Evolutionary conservation across 179 eudicot genomes (phyloP).

Genomic region (Beta lomatogona): DNA sequence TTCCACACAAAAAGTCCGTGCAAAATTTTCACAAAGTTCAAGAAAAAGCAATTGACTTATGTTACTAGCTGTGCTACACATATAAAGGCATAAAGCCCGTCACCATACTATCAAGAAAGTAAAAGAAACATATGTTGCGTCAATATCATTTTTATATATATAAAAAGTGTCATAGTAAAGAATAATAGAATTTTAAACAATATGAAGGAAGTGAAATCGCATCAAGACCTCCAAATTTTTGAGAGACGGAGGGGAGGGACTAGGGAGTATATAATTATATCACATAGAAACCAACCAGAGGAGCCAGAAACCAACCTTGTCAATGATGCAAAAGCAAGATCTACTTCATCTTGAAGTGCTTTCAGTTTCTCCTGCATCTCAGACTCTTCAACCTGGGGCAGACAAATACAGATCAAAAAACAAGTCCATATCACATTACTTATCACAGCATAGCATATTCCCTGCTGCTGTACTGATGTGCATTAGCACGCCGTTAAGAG

Average conservation of each 20-base stretch:
- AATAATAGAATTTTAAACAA: neutral
- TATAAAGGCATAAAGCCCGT: neutral
- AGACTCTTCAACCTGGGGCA: constrained; percentile 72
- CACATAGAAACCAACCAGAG: constrained; percentile 7
- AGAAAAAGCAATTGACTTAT: neutral
- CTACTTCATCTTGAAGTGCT: constrained; percentile 59
- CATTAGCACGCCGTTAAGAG: no score
- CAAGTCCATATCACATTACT: neutral
- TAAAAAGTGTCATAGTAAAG: neutral
- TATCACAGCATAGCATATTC: neutral
- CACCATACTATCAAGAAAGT: neutral
- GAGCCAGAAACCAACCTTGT: constrained; percentile 48
- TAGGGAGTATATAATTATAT: constrained; percentile 2
- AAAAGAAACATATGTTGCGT: neutral
- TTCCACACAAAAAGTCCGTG: neutral
- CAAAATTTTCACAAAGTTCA: neutral
- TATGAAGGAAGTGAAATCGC: neutral
- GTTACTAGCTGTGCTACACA: neutral
- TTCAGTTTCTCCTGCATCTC: constrained; percentile 69
- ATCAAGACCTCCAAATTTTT: neutral
- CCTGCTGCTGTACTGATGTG: neutral
- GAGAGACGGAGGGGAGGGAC: neutral
- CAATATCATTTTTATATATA: neutral
- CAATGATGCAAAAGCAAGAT: constrained; percentile 39
- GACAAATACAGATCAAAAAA: neutral